Evolutionary conservation across 768 basidiomycete genomes (phyloP).

Genomic region (Tubosaeta sp.): DNA sequence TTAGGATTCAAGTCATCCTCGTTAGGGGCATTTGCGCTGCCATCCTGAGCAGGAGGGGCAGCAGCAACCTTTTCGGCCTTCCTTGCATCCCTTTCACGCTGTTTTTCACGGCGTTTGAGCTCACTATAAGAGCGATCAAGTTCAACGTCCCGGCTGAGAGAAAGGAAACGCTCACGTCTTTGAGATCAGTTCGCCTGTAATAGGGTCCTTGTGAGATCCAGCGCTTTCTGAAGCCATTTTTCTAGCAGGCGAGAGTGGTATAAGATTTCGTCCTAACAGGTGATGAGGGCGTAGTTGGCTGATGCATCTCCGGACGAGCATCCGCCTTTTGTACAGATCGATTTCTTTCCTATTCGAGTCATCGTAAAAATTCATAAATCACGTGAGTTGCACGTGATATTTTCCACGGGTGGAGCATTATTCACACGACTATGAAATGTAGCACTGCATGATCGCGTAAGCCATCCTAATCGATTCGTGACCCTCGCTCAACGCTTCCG

Average conservation of each 20-base stretch:
- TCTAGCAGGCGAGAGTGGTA: constrained; percentile 9
- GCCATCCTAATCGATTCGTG: constrained; percentile 28
- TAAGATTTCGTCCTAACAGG: background rate
- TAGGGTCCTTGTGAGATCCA: constrained; percentile 61
- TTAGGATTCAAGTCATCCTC: constrained; percentile 91
- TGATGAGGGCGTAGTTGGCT: constrained; percentile 7
- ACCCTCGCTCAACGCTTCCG: constrained; percentile 16
- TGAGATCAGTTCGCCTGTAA: constrained; percentile 96
- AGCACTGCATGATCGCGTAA: constrained; percentile 24
- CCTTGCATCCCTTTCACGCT: constrained; percentile 64
- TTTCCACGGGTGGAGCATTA: constrained; percentile 1
- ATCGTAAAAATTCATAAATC: constrained; percentile 10
- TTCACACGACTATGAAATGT: constrained; percentile 13
- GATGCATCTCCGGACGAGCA: constrained; percentile 26
- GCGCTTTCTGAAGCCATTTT: constrained; percentile 38
- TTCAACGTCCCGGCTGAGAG: constrained; percentile 16
- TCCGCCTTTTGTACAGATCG: constrained; percentile 22
- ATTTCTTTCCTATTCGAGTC: constrained; percentile 29
- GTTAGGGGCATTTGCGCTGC: constrained; percentile 40
- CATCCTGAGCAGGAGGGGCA: constrained; percentile 34
- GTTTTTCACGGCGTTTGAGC: constrained; percentile 90
- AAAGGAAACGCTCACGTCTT: constrained; percentile 65
- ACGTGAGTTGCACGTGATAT: background rate
- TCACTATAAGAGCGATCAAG: constrained; percentile 55
- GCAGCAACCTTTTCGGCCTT: constrained; percentile 73